Base-by-base conservation (phyloP, 1,284 basidiomycete genomes). In the Ganoderma resinaceum region DNA sequence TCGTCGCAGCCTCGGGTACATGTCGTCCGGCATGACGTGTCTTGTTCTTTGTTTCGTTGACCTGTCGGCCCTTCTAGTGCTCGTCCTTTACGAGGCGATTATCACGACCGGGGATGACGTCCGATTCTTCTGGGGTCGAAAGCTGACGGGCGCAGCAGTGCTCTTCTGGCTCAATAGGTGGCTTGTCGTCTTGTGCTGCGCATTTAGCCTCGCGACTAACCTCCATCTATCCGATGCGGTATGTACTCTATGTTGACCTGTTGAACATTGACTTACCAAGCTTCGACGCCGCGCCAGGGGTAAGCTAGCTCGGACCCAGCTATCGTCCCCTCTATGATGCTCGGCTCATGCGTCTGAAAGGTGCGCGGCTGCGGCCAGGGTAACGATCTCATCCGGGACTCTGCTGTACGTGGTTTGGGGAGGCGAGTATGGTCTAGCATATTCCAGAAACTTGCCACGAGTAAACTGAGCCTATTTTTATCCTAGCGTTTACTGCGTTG, bases 131-230 rank as follows among this genome's bases (percentile, higher is more conserved):
- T 61, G 60, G 60, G 42, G 42, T 18, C 26, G 60, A 12, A 43
- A 43, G 9, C 9, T 61, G 20, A 43, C 38, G 3, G 38, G 38
- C 3, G 38, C 40, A 26, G 16, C 60, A 1, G 42, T 43, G 20
- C 42, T 61, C 23, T 61, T 61, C 60, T 46, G 40, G 40, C 40
- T 43, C 18, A 61, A 31, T 20, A 61, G 33, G 29, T 61, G 42
- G 29, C n/a, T 61, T 16, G 8, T 14, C 18, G 4, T 55, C 29
- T 4, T 55, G 37, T 42, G 37, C 37, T 37, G 18, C 5, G 59
- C 23, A 3, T 42, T 33, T 8, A 37, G 37, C 38, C 35, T 38
- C 18, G 59, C 35, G 59, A 61, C 37, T 9, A 38, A 26, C 14
- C 37, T 38, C n/a, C 33, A 16, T 7, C 8, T 37, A 16, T 61